Percentiles rank a stretch among this genome's conserved stretches.
These are phyloP conservation scores for Euphorbia corollata DNA, from an alignment of 441 rosid genomes.

Conservation along the genomic window DNA sequence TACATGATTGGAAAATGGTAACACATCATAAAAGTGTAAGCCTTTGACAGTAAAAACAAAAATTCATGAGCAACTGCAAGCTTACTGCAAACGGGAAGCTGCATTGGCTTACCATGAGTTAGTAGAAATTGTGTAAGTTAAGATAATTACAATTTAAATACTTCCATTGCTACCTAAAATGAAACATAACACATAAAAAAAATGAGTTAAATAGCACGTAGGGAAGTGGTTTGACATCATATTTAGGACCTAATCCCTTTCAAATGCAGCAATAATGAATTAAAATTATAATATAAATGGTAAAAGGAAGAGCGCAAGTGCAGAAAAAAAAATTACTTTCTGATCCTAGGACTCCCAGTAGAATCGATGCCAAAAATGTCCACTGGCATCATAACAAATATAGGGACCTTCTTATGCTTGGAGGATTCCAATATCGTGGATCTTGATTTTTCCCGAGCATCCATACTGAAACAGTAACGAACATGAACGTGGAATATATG, in stretches of 20 bases:
- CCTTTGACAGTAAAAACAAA: neutral
- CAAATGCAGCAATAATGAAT: neutral
- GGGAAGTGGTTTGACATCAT: neutral
- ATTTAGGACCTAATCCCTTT: neutral
- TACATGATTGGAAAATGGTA: slow-evolving; percentile 9
- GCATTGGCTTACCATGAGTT: neutral
- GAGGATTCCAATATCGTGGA: slow-evolving; percentile 43
- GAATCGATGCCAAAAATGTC: slow-evolving; percentile 47
- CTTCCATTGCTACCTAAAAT: neutral
- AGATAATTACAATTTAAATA: neutral
- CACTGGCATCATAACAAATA: slow-evolving; percentile 52
- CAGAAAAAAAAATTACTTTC: too few species aligned
- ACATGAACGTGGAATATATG: slow-evolving; percentile 11
- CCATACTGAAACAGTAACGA: slow-evolving; percentile 37
- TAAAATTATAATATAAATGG: neutral
- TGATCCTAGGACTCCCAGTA: slow-evolving; percentile 43
- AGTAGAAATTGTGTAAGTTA: neutral
- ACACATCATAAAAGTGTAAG: neutral
- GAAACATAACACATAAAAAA: neutral
- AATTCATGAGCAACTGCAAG: neutral
- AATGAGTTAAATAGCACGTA: neutral
- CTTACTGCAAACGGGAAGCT: neutral
- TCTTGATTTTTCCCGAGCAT: slow-evolving; percentile 50
- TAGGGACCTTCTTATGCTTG: slow-evolving; percentile 49
- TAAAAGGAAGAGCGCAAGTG: neutral